These are phyloP conservation scores for Talaromyces sp. DNA, from an alignment of 2,329 filamentous ascomycete genomes.

Conservation along the genomic window DNA sequence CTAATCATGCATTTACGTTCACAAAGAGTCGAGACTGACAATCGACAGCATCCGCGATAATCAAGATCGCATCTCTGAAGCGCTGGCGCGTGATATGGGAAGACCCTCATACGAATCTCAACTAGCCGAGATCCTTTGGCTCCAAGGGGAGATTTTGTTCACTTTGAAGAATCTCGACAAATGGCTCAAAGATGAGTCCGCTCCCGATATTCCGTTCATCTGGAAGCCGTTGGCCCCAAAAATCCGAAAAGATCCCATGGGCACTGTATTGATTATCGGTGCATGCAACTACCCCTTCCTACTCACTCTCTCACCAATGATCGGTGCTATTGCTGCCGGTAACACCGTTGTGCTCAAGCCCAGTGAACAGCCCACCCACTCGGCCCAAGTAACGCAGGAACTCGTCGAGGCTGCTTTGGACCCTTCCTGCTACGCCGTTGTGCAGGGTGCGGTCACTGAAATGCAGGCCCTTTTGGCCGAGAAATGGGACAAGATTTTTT, in stretches of 20 bases:
- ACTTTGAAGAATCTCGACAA: slow-evolving; percentile 73
- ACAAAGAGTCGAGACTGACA: background rate
- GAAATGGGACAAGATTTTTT: slow-evolving; percentile 98
- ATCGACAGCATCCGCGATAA: slow-evolving; percentile 66
- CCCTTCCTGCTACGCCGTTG: slow-evolving; percentile 68
- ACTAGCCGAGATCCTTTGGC: slow-evolving; percentile 73
- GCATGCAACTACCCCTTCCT: slow-evolving; percentile 94
- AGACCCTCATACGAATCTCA: slow-evolving; percentile 75
- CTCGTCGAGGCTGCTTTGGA: slow-evolving; percentile 76
- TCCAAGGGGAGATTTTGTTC: slow-evolving; percentile 77
- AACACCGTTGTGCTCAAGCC: slow-evolving; percentile 91
- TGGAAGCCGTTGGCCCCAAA: slow-evolving; percentile 70
- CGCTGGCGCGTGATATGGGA: slow-evolving; percentile 72
- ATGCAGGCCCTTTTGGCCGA: slow-evolving; percentile 77
- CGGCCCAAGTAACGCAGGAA: slow-evolving; percentile 75
- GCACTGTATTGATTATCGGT: slow-evolving; percentile 79
- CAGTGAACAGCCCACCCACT: slow-evolving; percentile 74
- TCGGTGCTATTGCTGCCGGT: slow-evolving; percentile 88
- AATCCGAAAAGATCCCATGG: slow-evolving; percentile 84
- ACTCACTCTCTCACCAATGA: slow-evolving; percentile 71
- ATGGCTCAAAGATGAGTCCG: slow-evolving; percentile 79
- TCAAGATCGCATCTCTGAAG: slow-evolving; percentile 68
- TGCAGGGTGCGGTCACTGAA: slow-evolving; percentile 80
- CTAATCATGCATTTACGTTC: background rate
- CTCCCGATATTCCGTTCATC: slow-evolving; percentile 66